These are phyloP conservation scores for Phialemoniopsis sp. DNA, from an alignment of 2,329 filamentous ascomycete genomes.

Conservation along the genomic window DNA sequence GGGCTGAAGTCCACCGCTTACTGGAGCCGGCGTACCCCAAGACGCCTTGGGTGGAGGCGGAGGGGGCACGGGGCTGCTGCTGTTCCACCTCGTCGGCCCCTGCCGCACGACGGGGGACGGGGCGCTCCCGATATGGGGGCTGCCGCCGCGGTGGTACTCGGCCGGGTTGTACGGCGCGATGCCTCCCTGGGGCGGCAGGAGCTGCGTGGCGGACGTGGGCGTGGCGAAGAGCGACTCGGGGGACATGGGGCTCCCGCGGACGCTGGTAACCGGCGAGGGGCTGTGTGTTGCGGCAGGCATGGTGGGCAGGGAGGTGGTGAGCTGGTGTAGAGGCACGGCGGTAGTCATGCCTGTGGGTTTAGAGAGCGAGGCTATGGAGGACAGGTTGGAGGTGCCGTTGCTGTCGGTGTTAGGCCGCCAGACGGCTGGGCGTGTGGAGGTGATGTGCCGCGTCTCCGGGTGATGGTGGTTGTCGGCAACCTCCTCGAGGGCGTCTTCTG, in stretches of 20 bases:
- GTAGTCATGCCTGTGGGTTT: conserved; percentile 2
- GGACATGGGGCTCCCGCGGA: not conserved
- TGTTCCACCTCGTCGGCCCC: not conserved
- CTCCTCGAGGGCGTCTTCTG: conserved; percentile 17
- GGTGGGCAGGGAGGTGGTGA: conserved; percentile 15
- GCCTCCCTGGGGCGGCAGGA: not conserved
- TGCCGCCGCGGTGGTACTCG: conserved; percentile 6
- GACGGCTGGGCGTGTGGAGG: not conserved
- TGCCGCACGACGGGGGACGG: not conserved
- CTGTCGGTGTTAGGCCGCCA: not conserved
- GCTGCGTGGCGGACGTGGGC: conserved; percentile 14
- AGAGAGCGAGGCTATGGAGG: not conserved
- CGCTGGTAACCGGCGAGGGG: not conserved
- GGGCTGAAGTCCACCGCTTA: not conserved
- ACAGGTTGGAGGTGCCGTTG: conserved; percentile 4
- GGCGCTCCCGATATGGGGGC: not conserved
- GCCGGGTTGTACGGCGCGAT: conserved; percentile 13
- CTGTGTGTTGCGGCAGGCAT: conserved; percentile 9
- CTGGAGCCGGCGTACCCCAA: no score
- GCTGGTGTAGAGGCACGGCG: conserved; percentile 12
- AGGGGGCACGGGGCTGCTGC: conserved; percentile 1
- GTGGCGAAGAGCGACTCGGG: conserved; percentile 12
- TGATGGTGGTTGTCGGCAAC: conserved; percentile 10
- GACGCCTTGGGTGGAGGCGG: conserved; percentile 2
- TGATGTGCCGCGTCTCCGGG: conserved; percentile 1